Percentiles rank a stretch among this genome's conserved stretches.
These are phyloP conservation scores for Nemania diffusa DNA, from an alignment of 2,329 filamentous ascomycete genomes.

Conservation along the genomic window DNA sequence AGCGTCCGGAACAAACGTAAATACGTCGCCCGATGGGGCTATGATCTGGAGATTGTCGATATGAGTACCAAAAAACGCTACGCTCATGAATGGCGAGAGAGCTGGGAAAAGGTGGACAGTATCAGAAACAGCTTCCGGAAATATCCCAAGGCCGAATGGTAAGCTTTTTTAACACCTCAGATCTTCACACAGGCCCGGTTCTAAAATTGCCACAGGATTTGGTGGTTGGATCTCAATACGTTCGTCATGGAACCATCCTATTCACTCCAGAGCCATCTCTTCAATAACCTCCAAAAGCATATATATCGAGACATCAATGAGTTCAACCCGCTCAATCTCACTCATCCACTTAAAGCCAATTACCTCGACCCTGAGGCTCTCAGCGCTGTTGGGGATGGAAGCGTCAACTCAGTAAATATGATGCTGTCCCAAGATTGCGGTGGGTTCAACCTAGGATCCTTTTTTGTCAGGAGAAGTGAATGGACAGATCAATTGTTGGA, in stretches of 20 bases:
- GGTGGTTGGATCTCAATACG: conserved; percentile 98
- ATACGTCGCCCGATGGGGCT: conserved; percentile 89
- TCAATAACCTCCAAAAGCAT: conserved; percentile 77
- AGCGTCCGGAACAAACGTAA: conserved; percentile 94
- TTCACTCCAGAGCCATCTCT: conserved; percentile 90
- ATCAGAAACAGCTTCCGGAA: conserved; percentile 89
- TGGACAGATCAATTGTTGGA: conserved; percentile 95
- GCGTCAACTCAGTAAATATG: conserved; percentile 82
- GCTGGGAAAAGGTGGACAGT: conserved; percentile 98
- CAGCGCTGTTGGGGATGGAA: conserved; percentile 80
- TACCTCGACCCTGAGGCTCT: conserved; percentile 81
- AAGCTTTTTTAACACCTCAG: conserved; percentile 50
- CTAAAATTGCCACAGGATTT: conserved; percentile 75
- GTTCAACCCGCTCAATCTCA: conserved; percentile 95
- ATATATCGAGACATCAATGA: conserved; percentile 96
- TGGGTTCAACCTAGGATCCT: conserved; percentile 96
- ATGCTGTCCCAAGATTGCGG: conserved; percentile 92
- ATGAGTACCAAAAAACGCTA: conserved; percentile 99
- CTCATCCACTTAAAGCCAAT: conserved; percentile 77
- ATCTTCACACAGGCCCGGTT: not conserved
- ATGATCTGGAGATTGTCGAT: conserved; percentile 94
- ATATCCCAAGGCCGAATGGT: conserved; percentile 97
- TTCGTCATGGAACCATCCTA: conserved; percentile 97
- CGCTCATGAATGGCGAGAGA: conserved; percentile 98
- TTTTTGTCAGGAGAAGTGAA: conserved; percentile 84